phyloP scores from a whole-genome alignment of 768 basidiomycete species.

The Crucibulum laeve region DNA sequence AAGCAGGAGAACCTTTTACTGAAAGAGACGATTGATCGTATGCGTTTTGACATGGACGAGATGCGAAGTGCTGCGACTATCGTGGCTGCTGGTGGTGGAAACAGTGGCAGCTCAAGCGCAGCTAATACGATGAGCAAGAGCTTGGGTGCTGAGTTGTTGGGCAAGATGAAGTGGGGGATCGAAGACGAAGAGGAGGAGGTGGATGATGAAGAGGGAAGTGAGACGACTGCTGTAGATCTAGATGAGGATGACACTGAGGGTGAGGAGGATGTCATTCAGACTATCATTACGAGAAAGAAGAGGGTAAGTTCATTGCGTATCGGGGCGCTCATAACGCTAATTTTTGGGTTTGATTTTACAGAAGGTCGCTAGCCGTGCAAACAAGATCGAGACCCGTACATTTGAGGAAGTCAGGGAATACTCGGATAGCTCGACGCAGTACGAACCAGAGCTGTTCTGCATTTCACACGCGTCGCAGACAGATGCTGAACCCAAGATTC shows the following conservation, averaged over 20 bases:
- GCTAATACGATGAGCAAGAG: constrained; percentile 65
- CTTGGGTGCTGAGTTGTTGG: constrained; percentile 67
- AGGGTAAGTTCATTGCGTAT: constrained; percentile 44
- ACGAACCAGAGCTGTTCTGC: constrained; percentile 53
- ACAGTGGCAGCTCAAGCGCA: constrained; percentile 44
- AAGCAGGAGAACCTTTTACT: constrained; percentile 91
- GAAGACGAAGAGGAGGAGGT: constrained; percentile 27
- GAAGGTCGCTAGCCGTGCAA: constrained; percentile 66
- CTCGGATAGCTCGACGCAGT: constrained; percentile 68
- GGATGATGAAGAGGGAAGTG: constrained; percentile 28
- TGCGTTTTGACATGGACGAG: constrained; percentile 93
- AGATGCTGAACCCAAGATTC: constrained; percentile 47
- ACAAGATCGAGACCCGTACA: constrained; percentile 41
- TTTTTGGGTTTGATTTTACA: too few species aligned
- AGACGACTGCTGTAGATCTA: constrained; percentile 27
- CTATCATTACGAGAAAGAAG: constrained; percentile 84
- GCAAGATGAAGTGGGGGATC: constrained; percentile 50
- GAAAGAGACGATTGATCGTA: constrained; percentile 94
- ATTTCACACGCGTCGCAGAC: constrained; percentile 53
- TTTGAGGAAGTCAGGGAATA: constrained; percentile 72
- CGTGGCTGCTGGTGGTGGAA: constrained; percentile 26
- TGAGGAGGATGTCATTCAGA: constrained; percentile 79
- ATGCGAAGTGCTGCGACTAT: constrained; percentile 49
- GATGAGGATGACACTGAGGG: constrained; percentile 57
- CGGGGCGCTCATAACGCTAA: too few species aligned